Conservation (phyloP, 352 stramenopile species). For the Globisporangium carolinianum region DNA sequence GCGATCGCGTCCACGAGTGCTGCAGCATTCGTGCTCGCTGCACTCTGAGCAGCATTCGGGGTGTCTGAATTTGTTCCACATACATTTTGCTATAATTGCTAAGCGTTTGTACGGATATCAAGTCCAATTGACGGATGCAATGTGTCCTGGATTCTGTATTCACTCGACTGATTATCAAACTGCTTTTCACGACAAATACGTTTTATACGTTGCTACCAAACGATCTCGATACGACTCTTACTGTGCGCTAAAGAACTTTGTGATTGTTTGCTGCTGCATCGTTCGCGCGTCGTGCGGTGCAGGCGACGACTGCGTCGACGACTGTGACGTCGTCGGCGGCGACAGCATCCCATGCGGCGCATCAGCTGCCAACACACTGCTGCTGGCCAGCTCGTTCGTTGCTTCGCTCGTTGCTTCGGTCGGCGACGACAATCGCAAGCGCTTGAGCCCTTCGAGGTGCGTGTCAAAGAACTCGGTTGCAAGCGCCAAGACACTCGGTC, state of each 20-base stretch:
- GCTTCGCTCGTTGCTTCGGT: background rate
- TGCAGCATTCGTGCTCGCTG: background rate
- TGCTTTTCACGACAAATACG: too few species aligned
- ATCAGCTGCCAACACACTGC: background rate
- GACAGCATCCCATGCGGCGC: background rate
- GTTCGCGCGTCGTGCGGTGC: background rate
- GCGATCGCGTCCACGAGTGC: background rate
- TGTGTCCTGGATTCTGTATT: too few species aligned
- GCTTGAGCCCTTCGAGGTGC: slow-evolving; percentile 8
- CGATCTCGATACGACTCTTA: background rate
- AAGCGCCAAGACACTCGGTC: slow-evolving; percentile 10
- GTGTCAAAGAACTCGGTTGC: slow-evolving; percentile 8
- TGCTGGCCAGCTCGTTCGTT: too few species aligned
- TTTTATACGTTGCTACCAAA: too few species aligned
- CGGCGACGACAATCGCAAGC: slow-evolving; percentile 1
- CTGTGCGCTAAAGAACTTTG: slow-evolving; percentile 7
- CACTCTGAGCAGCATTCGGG: background rate
- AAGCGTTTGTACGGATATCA: too few species aligned
- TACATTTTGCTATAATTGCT: too few species aligned
- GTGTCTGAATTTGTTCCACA: too few species aligned
- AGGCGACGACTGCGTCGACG: background rate
- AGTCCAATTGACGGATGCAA: too few species aligned
- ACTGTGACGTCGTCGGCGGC: too few species aligned
- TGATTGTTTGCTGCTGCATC: slow-evolving; percentile 10
- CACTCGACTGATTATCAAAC: too few species aligned